phyloP scores from a whole-genome alignment of 306 rosid genomes.

The cucumber (Cucumis sativus) region Cucumber_9930_V3 NC_026661.2:4602001-4602500 shows the following conservation, averaged over 20 bases:
- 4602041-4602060: neutral
- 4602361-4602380: neutral
- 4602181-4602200: neutral
- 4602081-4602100: conserved; percentile 85
- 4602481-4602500: neutral
- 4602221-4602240: neutral
- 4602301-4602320: neutral
- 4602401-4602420: neutral
- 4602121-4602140: conserved; percentile 91
- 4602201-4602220: neutral
- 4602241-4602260: neutral
- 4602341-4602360: neutral
- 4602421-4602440: neutral
- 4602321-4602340: neutral
- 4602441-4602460: neutral
- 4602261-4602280: neutral
- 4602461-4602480: neutral
- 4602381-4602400: neutral
- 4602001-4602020: conserved; percentile 13
- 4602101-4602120: conserved; percentile 76
- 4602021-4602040: neutral
- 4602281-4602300: neutral
- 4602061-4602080: neutral
- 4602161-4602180: conserved; percentile 48
- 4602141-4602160: conserved; percentile 93